A percentile compares a stretch with the other conserved stretches of the same genome.
Conservation (phyloP, 805 yeast genomes). For the Komagataella mondaviorum region DNA sequence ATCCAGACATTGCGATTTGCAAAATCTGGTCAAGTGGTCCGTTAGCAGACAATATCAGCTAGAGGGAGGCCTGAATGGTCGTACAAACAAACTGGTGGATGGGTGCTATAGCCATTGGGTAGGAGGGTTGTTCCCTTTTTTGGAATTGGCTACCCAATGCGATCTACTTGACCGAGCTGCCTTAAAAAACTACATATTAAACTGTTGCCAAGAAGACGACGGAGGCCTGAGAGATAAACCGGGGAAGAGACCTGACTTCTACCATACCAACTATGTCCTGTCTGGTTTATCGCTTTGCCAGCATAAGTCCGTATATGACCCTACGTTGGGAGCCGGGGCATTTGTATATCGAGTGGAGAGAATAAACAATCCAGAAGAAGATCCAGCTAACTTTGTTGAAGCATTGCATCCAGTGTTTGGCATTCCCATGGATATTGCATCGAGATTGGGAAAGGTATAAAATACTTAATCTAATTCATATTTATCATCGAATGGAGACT, state of each 20-base stretch:
- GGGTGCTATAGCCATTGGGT: slow-evolving; percentile 97
- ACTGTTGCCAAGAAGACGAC: slow-evolving; percentile 55
- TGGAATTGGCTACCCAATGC: slow-evolving; percentile 36
- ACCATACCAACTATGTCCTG: slow-evolving; percentile 80
- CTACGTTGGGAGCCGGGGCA: background rate
- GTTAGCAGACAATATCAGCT: slow-evolving; percentile 48
- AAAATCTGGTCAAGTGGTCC: slow-evolving; percentile 50
- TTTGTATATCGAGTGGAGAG: background rate
- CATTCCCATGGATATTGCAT: background rate
- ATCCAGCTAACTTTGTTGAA: background rate
- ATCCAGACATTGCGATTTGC: slow-evolving; percentile 28
- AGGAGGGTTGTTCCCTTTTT: slow-evolving; percentile 58
- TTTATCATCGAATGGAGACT: background rate
- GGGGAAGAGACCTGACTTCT: slow-evolving; percentile 64
- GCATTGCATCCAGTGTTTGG: background rate
- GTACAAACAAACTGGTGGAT: slow-evolving; percentile 88
- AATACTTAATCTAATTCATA: background rate
- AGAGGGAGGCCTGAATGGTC: slow-evolving; percentile 86
- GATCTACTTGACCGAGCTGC: slow-evolving; percentile 35
- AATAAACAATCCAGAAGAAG: background rate
- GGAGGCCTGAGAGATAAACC: slow-evolving; percentile 92
- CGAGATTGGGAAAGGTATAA: background rate
- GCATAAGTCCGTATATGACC: slow-evolving; percentile 11
- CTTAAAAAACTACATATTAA: slow-evolving; percentile 50
- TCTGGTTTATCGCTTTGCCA: slow-evolving; percentile 61